These are phyloP conservation scores for Musa itinerans DNA, from an alignment of 176 grass and related monocot species.

Conservation along the genomic window DNA sequence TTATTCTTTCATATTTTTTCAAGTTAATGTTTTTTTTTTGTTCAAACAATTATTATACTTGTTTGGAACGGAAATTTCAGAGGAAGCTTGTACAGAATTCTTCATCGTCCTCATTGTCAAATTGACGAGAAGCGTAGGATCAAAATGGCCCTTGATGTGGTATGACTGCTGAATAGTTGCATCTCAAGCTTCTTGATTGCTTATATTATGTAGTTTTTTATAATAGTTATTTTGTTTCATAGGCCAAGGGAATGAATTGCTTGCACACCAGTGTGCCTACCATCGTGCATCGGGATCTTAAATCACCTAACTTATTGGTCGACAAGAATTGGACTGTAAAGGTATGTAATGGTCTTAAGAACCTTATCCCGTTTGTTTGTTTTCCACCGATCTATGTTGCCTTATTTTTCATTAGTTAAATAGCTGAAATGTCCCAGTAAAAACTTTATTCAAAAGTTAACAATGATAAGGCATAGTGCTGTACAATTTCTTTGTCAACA, in stretches of 20 bases:
- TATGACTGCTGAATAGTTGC: conserved; percentile 33
- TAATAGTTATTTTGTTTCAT: conserved; percentile 20
- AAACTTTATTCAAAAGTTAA: too few species aligned
- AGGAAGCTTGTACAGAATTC: conserved; percentile 97
- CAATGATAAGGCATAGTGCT: neutral
- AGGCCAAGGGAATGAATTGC: conserved; percentile 99
- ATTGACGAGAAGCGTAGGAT: conserved; percentile 97
- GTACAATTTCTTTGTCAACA: neutral
- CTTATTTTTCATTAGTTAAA: neutral
- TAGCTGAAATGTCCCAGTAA: neutral
- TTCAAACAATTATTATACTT: neutral
- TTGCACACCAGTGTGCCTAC: conserved; percentile 85
- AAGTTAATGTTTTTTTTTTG: neutral
- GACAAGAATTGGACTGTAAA: conserved; percentile 99
- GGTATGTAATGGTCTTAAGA: conserved; percentile 41
- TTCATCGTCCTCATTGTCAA: conserved; percentile 92
- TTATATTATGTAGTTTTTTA: conserved; percentile 16
- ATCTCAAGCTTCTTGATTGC: conserved; percentile 22
- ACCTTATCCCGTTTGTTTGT: conserved; percentile 13
- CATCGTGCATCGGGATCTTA: conserved; percentile 97
- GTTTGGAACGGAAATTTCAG: conserved; percentile 26
- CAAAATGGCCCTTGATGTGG: conserved; percentile 99
- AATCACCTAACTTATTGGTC: conserved; percentile 96
- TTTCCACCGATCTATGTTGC: conserved; percentile 7
- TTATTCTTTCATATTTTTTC: neutral